Evolutionary conservation across 805 yeast genomes (phyloP).

Genomic region (Metschnikowia orientalis): DNA sequence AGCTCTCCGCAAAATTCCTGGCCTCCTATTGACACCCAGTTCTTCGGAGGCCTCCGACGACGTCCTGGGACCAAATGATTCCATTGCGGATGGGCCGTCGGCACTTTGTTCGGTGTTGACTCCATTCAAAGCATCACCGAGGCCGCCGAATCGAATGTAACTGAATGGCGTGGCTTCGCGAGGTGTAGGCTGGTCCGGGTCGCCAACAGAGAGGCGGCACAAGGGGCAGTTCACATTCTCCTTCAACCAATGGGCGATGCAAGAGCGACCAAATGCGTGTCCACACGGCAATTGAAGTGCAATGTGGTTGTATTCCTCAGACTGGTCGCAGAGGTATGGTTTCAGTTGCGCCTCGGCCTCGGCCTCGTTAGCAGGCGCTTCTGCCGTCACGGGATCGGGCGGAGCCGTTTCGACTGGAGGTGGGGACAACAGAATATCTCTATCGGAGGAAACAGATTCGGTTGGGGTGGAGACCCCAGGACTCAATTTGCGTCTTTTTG

Average conservation of each 20-base stretch:
- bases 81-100: too few species aligned
- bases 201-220: conserved; percentile 52
- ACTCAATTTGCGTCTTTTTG: conserved; percentile 16
- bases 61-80: not conserved
- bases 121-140: conserved; percentile 6
- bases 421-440: not conserved
- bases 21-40: conserved; percentile 2
- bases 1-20: conserved; percentile 12
- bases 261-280: conserved; percentile 82
- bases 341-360: conserved; percentile 7
- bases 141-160: conserved; percentile 15
- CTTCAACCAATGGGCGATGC: conserved; percentile 80
- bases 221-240: conserved; percentile 77
- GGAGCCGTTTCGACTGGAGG: not conserved
- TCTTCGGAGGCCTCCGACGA: not conserved
- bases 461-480: conserved; percentile 10
- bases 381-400: not conserved
- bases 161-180: conserved; percentile 8
- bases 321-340: conserved; percentile 13
- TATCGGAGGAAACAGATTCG: conserved; percentile 12
- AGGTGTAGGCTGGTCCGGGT: conserved; percentile 6
- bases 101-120: too few species aligned
- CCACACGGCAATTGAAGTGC: conserved; percentile 79
- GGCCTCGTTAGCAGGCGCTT: not conserved
- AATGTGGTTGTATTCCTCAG: conserved; percentile 40